Base-by-base conservation (phyloP, 2,329 filamentous ascomycete genomes). In the Trichoderma harzianum region DNA sequence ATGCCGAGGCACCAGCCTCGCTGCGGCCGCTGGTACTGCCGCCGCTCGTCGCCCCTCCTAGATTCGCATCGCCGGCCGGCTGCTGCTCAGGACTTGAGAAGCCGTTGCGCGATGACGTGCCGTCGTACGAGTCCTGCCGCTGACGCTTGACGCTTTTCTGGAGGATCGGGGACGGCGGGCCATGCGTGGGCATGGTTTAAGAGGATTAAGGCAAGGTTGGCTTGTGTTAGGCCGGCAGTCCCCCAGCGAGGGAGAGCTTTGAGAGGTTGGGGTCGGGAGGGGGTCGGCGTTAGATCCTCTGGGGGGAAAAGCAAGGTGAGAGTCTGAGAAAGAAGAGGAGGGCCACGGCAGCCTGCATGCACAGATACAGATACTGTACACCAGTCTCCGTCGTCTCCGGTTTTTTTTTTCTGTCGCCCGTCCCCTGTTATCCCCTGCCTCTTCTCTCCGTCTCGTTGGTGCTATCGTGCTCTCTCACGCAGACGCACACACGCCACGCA, bases 61-160 rank as follows among this genome's bases (percentile, higher is more conserved):
- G 63, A 43, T 69, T 69, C 32, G 64, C 64, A 62, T 68, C 66
- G 62, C 72, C 71, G 66, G 58, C 63, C 47, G 80, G 82, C 30
- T 79, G 80, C 26, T 82, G 80, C 26, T 82, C 83, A 69, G 75
- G 78, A 63, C 76, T 78, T 53, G 73, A 53, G 32, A 73, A 72
- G 43, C 72, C 73, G 76, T 80, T 77, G 78, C 78, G 72, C 77
- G 82, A 80, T 26, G 83, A 84, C n/a, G 80, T 83, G 73, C 84
- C 84, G 36, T 83, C 82, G 66, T 86, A 85, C 24, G 88, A 88
- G 55, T 82, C 83, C 76, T 86, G 86, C 74, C 88, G 86, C 73
- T 85, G 83, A 75, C 89, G 88, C 81, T 91, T 91, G 70, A 73
- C 47, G 70, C 53, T 72, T 57, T 87, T 86, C 76, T 88, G 84